Conservation (phyloP, 208 protist species). For the Trypanosoma scelopori region DNA sequence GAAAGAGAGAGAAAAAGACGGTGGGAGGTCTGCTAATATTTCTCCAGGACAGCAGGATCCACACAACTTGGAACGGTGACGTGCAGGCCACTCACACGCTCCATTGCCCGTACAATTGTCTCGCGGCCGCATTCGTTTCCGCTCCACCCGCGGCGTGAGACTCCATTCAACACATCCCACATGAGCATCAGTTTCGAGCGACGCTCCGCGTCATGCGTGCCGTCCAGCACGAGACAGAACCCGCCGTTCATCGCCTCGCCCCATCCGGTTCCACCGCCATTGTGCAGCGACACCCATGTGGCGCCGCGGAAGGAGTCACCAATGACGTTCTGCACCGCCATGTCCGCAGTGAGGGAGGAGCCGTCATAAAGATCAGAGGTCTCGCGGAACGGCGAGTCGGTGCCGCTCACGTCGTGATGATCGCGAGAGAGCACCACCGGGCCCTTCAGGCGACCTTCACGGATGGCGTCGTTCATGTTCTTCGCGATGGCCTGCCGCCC, state of each 20-base stretch:
- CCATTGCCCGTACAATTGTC: constrained; percentile 64
- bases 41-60: constrained; percentile 11
- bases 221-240: constrained; percentile 90
- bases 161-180: constrained; percentile 91
- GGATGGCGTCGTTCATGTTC: constrained; percentile 79
- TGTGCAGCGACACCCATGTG: constrained; percentile 85
- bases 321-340: constrained; percentile 80
- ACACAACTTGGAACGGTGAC: constrained; percentile 48
- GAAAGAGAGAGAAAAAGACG: not conserved
- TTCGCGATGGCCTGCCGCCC: constrained; percentile 68
- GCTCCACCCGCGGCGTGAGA: constrained; percentile 72
- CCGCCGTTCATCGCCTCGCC: constrained; percentile 90
- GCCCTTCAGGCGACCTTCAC: constrained; percentile 45
- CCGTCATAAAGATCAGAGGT: constrained; percentile 87
- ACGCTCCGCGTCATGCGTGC: constrained; percentile 39
- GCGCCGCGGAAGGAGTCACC: constrained; percentile 70
- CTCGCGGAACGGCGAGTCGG: constrained; percentile 83
- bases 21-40: constrained; percentile 11
- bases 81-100: constrained; percentile 37
- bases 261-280: constrained; percentile 88
- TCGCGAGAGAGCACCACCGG: constrained; percentile 67
- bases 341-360: constrained; percentile 76
- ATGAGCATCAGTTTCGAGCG: constrained; percentile 66
- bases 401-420: constrained; percentile 89
- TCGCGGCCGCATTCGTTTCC: constrained; percentile 75